Conservation (phyloP, 2,329 filamentous ascomycete genomes). For the Neurospora crassa region DNA sequence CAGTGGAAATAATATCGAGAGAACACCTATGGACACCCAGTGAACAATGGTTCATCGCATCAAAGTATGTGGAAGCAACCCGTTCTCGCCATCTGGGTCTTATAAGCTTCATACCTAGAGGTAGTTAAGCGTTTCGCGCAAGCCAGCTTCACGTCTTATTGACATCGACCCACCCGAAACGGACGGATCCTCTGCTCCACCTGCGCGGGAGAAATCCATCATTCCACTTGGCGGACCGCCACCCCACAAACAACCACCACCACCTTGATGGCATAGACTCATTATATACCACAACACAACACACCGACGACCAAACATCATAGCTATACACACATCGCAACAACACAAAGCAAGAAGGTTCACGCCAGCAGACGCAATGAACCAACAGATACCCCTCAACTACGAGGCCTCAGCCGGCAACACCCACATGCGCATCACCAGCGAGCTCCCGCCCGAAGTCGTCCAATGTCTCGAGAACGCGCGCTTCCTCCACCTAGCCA, state of each 20-base stretch:
- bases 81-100: neutral
- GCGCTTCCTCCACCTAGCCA: constrained; percentile 93
- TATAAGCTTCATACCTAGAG: neutral
- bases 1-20: neutral
- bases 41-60: neutral
- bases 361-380: constrained; percentile 7
- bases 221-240: neutral
- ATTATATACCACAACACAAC: neutral
- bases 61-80: neutral
- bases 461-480: constrained; percentile 88
- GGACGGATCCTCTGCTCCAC: neutral
- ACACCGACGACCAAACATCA: neutral
- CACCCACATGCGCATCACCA: constrained; percentile 60
- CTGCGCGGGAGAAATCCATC: neutral
- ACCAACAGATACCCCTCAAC: constrained; percentile 57
- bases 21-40: neutral
- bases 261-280: neutral
- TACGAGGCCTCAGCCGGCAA: constrained; percentile 67
- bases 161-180: neutral
- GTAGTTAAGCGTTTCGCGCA: neutral
- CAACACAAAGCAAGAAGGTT: neutral
- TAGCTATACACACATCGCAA: neutral
- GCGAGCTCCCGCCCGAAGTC: constrained; percentile 71
- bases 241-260: neutral
- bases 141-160: neutral